Evolutionary conservation across 768 basidiomycete genomes (phyloP).

Genomic region (Hortiboletus flavorubellus): DNA sequence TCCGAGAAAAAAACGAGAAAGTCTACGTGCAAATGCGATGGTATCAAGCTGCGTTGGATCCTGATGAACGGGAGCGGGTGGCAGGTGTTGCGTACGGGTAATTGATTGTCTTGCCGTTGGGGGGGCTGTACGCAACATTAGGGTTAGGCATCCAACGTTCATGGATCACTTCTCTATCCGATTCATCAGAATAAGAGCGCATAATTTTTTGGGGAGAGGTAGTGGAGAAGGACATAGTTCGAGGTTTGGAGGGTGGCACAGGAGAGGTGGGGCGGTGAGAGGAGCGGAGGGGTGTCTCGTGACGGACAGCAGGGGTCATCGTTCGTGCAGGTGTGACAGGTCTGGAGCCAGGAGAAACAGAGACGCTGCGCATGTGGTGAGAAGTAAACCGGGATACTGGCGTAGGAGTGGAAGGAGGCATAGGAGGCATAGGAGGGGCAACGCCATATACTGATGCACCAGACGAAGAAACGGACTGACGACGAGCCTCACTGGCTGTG

Average conservation of each 20-base stretch:
- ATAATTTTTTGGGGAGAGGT: slow-evolving; percentile 56
- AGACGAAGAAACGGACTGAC: slow-evolving; percentile 32
- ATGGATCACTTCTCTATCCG: slow-evolving; percentile 50
- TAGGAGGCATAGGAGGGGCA: slow-evolving; percentile 33
- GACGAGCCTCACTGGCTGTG: slow-evolving; percentile 22
- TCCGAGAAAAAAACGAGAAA: slow-evolving; percentile 17
- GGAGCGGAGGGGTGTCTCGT: slow-evolving; percentile 32
- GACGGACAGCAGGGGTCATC: slow-evolving; percentile 25
- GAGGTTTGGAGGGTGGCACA: slow-evolving; percentile 40
- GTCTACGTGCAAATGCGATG: slow-evolving; percentile 22
- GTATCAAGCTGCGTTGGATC: slow-evolving; percentile 36
- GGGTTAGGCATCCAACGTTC: slow-evolving; percentile 64
- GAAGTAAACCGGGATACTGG: slow-evolving; percentile 51
- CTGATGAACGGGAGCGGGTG: slow-evolving; percentile 29
- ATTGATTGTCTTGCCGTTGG: slow-evolving; percentile 29
- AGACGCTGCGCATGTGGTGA: slow-evolving; percentile 55
- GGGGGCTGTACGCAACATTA: slow-evolving; percentile 36
- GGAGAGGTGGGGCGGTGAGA: slow-evolving; percentile 32
- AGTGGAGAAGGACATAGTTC: slow-evolving; percentile 44
- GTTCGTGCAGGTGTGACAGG: slow-evolving; percentile 33
- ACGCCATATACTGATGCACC: slow-evolving; percentile 34
- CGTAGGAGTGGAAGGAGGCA: slow-evolving; percentile 43
- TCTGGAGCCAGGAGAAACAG: slow-evolving; percentile 37
- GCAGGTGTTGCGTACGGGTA: slow-evolving; percentile 26
- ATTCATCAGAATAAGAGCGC: slow-evolving; percentile 66